These are phyloP conservation scores for Rugonectria rugulosa DNA, from an alignment of 2,329 filamentous ascomycete species.

Conservation along the genomic window DNA sequence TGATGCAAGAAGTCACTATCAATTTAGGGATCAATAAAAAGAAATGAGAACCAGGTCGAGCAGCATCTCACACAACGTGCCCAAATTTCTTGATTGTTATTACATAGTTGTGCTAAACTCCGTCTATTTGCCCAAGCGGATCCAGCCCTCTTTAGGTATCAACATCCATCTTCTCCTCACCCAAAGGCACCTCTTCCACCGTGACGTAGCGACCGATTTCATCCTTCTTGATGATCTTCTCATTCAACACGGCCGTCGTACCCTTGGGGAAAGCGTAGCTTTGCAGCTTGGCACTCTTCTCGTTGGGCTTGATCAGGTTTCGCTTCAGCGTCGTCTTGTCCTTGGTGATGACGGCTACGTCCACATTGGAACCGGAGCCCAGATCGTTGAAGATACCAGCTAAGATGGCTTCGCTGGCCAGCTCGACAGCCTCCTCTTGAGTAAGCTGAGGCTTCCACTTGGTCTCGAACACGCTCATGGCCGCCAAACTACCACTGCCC, in stretches of 20 bases:
- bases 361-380: slow-evolving; percentile 96
- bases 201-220: slow-evolving; percentile 95
- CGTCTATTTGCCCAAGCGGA: slow-evolving; percentile 21
- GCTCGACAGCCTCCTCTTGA: slow-evolving; percentile 80
- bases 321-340: slow-evolving; percentile 94
- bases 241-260: slow-evolving; percentile 94
- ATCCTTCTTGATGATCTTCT: slow-evolving; percentile 94
- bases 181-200: slow-evolving; percentile 81
- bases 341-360: slow-evolving; percentile 92
- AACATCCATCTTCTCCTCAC: slow-evolving; percentile 74
- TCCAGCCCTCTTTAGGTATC: slow-evolving; percentile 55
- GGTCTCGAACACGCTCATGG: slow-evolving; percentile 98
- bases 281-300: slow-evolving; percentile 87
- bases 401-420: slow-evolving; percentile 87
- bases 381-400: slow-evolving; percentile 99
- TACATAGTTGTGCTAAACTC: slow-evolving; percentile 34
- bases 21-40: neutral
- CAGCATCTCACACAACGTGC: slow-evolving; percentile 27
- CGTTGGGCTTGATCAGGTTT: slow-evolving; percentile 93
- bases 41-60: slow-evolving; percentile 23
- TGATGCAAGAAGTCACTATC: too few relatives aligned
- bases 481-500: slow-evolving; percentile 93
- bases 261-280: slow-evolving; percentile 91
- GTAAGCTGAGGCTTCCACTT: slow-evolving; percentile 85
- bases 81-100: slow-evolving; percentile 32